Evolutionary conservation across 352 stramenopile species (phyloP).

Genomic region (Aphanomyces invadans): DNA sequence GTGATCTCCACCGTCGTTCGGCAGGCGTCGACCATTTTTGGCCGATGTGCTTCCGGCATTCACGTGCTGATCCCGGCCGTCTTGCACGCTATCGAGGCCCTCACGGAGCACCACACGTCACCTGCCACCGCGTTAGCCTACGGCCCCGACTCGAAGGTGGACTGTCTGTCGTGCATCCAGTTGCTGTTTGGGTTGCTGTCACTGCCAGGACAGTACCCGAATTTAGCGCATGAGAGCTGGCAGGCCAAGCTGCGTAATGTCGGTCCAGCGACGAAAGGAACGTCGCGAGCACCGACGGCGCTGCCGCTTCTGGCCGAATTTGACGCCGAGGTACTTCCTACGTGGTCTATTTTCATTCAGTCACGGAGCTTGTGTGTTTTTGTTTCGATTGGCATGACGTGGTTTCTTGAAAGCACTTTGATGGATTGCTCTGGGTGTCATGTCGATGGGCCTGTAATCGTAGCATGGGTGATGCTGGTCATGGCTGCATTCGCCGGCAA

Average conservation of each 20-base stretch:
- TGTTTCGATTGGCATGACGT: too few relatives aligned
- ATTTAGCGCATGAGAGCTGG: conserved; percentile 74
- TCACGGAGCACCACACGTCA: conserved; percentile 36
- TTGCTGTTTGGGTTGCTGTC: conserved; percentile 67
- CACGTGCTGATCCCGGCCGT: conserved; percentile 74
- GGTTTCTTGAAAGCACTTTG: too few relatives aligned
- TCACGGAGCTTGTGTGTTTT: too few relatives aligned
- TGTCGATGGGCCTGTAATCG: too few relatives aligned
- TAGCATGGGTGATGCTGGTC: too few relatives aligned
- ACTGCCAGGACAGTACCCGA: conserved; percentile 62
- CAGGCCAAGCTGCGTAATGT: conserved; percentile 47
- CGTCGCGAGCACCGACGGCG: background rate
- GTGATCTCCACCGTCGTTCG: conserved; percentile 77
- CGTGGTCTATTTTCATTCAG: background rate
- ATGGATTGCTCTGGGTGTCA: too few relatives aligned
- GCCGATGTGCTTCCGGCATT: conserved; percentile 65
- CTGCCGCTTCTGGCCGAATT: conserved; percentile 37
- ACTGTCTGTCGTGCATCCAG: conserved; percentile 40
- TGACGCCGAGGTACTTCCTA: conserved; percentile 12
- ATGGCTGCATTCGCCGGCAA: too few relatives aligned
- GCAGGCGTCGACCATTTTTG: conserved; percentile 64
- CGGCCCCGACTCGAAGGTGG: conserved; percentile 7
- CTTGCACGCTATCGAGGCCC: conserved; percentile 70
- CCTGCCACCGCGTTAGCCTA: background rate
- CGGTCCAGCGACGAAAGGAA: background rate